Evolutionary conservation across 495 filamentous ascomycete genomes (phyloP), one percentile per base, ranked within the genome.

Genomic region (Penicillium lividum): DNA sequence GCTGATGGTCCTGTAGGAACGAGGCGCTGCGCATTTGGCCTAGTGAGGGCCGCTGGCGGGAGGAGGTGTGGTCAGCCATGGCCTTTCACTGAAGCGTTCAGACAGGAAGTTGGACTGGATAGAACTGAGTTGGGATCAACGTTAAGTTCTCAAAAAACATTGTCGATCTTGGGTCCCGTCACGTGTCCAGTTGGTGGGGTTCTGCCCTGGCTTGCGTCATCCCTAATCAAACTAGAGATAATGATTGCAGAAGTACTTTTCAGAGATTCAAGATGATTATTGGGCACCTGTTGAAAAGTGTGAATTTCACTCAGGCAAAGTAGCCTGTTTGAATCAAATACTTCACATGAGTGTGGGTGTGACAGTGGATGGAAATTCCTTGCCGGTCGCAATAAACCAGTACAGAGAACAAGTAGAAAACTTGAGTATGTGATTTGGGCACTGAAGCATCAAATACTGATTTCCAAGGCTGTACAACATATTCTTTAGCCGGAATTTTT

Each of bases 1-100:
- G 88, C 65, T 89, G 86, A 59, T 89, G 86, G 55, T 89, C 87
- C 49, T 84, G 78, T 36, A 91, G 79, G 70, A 87, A 89, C 34
- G 87, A 89, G 63, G 80, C 81, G 72, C 84, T 87, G 55, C 85
- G 82, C 78, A 89, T 77, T 53, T 76, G 73, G 58, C 72, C 74
- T 33, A 80, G 68, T 10, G 70, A 67, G 11, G 77, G 77, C 50
- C 77, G 74, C 49, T 70, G 71, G 59, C 71, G 69, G 51, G 71
- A 54, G 58, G 67, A 49, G 60, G 65, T 72, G 44, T 69, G 53
- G 2, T 71, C 55, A 36, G 62, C 69, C 74, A 77, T 79, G 55
- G 22, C 31, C 48, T 56, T 31, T 33, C 33, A 16, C 44, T 27
- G 53, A 31, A 4, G 25, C 4, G 16, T 52, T 34, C 22, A 36